A percentile compares a stretch with the other conserved stretches of the same genome.
These are phyloP conservation scores for Colletotrichum destructivum DNA, from an alignment of 2,329 filamentous ascomycete genomes.

Conservation along the genomic window DNA sequence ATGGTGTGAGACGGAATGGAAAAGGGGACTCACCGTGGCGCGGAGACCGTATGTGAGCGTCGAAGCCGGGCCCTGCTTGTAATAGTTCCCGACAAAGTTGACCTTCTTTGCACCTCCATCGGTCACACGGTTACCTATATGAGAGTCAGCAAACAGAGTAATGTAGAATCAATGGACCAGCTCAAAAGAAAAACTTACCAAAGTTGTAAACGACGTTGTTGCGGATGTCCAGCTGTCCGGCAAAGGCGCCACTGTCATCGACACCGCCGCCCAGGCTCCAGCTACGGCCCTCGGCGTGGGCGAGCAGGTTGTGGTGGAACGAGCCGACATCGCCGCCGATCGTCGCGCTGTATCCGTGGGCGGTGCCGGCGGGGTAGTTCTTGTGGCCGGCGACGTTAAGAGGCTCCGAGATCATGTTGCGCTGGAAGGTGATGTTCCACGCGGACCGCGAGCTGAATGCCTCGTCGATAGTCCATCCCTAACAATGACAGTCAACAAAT, in stretches of 20 bases:
- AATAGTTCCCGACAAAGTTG: conserved; percentile 53
- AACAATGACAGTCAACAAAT: neutral
- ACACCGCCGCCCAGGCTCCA: conserved; percentile 55
- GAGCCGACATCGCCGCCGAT: conserved; percentile 53
- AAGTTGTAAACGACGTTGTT: conserved; percentile 57
- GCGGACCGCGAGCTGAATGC: conserved; percentile 52
- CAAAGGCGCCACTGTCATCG: conserved; percentile 49
- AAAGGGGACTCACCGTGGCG: conserved; percentile 41
- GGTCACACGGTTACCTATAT: conserved; percentile 46
- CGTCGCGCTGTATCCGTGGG: conserved; percentile 48
- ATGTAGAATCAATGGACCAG: no score
- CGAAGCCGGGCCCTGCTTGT: conserved; percentile 52
- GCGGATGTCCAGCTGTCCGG: conserved; percentile 51
- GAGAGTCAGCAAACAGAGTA: neutral
- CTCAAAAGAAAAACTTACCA: conserved; percentile 36
- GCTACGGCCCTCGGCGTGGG: conserved; percentile 51
- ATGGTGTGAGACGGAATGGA: neutral
- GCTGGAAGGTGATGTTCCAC: conserved; percentile 54
- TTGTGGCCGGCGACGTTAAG: conserved; percentile 55
- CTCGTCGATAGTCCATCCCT: conserved; percentile 54
- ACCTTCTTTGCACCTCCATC: conserved; percentile 52
- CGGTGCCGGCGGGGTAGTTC: conserved; percentile 53
- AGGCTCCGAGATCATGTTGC: conserved; percentile 54
- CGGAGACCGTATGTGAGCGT: conserved; percentile 47
- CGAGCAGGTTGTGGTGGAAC: conserved; percentile 54